phyloP scores from a whole-genome alignment of 495 filamentous ascomycete genomes.

The Platismatia glauca region DNA sequence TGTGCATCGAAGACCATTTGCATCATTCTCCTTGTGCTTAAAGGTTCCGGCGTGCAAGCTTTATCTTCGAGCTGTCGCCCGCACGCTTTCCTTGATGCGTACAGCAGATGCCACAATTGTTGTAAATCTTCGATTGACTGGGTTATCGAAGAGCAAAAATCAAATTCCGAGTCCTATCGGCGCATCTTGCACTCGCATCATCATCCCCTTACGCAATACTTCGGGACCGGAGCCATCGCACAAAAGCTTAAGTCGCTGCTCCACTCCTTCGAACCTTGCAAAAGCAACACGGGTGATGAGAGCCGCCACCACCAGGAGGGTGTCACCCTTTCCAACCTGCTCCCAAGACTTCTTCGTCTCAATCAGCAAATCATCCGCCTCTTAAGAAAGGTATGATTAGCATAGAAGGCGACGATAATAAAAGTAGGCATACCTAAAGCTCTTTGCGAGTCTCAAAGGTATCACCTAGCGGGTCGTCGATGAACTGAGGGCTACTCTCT shows the following conservation, averaged over 20 bases:
- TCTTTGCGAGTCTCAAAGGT: conserved; percentile 19
- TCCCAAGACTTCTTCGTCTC: conserved; percentile 16
- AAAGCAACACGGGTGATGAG: conserved; percentile 20
- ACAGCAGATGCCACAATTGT: conserved; percentile 11
- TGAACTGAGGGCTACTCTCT: conserved; percentile 1
- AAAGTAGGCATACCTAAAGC: conserved; percentile 16
- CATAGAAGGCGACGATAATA: background rate
- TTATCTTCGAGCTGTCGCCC: background rate
- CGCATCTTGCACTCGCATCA: background rate
- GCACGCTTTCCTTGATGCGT: background rate
- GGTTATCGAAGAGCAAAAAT: background rate
- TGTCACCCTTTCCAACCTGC: conserved; percentile 19
- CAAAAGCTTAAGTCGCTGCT: conserved; percentile 15
- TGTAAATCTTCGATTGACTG: conserved; percentile 1
- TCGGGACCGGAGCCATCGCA: conserved; percentile 16
- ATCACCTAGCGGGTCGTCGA: conserved; percentile 19
- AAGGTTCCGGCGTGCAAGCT: background rate
- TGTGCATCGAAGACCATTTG: conserved; percentile 18
- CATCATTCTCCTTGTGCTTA: conserved; percentile 9
- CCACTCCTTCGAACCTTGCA: conserved; percentile 17
- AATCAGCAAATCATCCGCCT: conserved; percentile 13
- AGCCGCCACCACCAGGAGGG: conserved; percentile 15
- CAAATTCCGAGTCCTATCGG: background rate
- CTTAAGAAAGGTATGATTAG: conserved; percentile 12
- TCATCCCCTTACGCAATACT: conserved; percentile 7